These are phyloP conservation scores for Spiraea crenata DNA, from an alignment of 331 rosid genomes.

Conservation along the genomic window DNA sequence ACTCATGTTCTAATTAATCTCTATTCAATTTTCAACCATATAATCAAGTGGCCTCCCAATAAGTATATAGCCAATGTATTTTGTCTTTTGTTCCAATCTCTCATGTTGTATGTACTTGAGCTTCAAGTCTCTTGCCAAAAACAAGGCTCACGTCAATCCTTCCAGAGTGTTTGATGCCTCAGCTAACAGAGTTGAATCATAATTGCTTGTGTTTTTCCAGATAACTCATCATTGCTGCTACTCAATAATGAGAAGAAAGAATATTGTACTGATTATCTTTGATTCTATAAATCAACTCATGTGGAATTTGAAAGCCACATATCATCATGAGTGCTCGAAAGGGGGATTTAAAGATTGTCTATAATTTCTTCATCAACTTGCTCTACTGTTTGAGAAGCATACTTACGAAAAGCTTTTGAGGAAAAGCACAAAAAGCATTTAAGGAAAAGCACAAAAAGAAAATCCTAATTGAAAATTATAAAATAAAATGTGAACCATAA, in stretches of 20 bases:
- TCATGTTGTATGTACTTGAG: too few species aligned
- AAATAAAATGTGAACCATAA: neutral
- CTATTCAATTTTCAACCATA: too few species aligned
- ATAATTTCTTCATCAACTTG: slow-evolving; percentile 7
- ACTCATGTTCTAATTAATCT: too few species aligned
- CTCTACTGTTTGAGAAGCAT: neutral
- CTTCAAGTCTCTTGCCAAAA: too few species aligned
- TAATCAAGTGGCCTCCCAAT: too few species aligned
- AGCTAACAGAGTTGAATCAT: neutral
- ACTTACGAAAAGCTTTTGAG: neutral
- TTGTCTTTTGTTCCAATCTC: too few species aligned
- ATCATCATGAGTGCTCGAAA: neutral
- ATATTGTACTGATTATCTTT: neutral
- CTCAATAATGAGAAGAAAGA: neutral
- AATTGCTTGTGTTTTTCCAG: neutral
- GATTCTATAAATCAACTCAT: slow-evolving; percentile 7
- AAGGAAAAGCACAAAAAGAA: neutral
- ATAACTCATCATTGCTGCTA: neutral
- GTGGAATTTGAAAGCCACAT: neutral
- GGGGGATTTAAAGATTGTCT: neutral
- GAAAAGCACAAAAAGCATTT: too few species aligned
- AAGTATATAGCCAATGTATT: too few species aligned
- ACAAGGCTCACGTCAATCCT: neutral
- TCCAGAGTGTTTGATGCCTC: neutral
- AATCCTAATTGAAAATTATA: too few species aligned